Evolutionary conservation across 192 early-diverging fungal genomes (phyloP), one percentile per base, ranked within the genome.

Genomic region (Phycomyces blakesleeanus): DNA sequence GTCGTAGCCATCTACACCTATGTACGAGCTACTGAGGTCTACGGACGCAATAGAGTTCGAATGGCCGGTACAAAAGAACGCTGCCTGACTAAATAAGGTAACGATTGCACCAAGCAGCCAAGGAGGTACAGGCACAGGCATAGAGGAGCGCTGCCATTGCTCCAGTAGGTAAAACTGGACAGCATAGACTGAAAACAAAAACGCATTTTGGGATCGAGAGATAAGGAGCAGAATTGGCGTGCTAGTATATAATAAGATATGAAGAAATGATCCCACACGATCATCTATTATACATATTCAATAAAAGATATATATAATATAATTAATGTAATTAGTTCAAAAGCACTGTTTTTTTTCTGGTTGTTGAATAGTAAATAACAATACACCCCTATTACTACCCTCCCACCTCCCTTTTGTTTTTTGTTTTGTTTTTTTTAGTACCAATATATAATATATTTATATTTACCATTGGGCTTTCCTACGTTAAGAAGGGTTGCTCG

Each of bases 11-110:
- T 83, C 76, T 27, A 92, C 83, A 4, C 90, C 90, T 4, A 84
- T 80, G 60, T 92, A 92, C 2, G 88, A 83, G 54, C 87, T 87
- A 61, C 88, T 86, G 20, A 92, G 73, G 51, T 92, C 90, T n/a
- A 90, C 74, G 10, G 88, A 87, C 0, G 90, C 86, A 20, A 92
- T 85, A 5, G 88, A 87, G 64, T 92, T 92, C 0, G 87, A 87
- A 70, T 89, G 89, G 18, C 88, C 90, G 26, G 85, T 78, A 6
- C 78, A 51, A 56, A 85, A 92, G 42, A 92, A 92, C 16, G 89
- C 82, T 1, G 77, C 70, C 10, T 86, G 73, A 18, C 72, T 78
- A 49, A 84, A 69, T 22, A 68, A 69, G 51, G 83, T 61, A 5
- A 83, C 24, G 0, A 69, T 10, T 5, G 38, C 22, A 11, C 53